A percentile compares a stretch with the other conserved stretches of the same genome.
Conservation (phyloP, 2,329 filamentous ascomycete species). For the Curvularia sp. region DNA sequence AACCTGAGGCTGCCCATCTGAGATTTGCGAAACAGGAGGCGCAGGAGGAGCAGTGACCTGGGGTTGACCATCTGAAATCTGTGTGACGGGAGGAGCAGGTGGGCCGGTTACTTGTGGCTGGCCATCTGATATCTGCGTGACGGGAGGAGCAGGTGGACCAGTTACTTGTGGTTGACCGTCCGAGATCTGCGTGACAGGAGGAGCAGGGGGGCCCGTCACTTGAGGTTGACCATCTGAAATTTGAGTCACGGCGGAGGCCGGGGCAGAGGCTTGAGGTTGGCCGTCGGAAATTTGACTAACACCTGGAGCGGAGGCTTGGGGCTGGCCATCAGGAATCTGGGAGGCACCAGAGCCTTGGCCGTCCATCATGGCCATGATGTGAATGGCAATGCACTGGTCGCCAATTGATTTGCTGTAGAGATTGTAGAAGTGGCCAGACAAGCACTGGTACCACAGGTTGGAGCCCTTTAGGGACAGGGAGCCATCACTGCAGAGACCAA, state of each 20-base stretch:
- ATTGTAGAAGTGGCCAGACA: constrained; percentile 79
- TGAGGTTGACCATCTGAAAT: constrained; percentile 43
- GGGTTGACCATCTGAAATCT: background rate
- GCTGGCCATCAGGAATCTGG: constrained; percentile 37
- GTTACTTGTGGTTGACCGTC: constrained; percentile 1
- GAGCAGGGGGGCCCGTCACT: constrained; percentile 7
- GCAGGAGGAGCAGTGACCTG: constrained; percentile 12
- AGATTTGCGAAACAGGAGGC: background rate
- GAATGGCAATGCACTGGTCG: constrained; percentile 65
- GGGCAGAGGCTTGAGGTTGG: constrained; percentile 26
- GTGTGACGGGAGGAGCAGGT: background rate
- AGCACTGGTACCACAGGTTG: constrained; percentile 76
- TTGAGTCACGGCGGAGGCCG: constrained; percentile 28
- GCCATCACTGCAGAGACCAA: constrained; percentile 72
- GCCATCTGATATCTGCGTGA: constrained; percentile 31
- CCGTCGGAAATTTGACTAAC: constrained; percentile 39
- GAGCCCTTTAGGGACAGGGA: constrained; percentile 68
- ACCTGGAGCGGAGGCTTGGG: constrained; percentile 24
- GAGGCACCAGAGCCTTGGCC: constrained; percentile 21
- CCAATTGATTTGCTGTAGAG: constrained; percentile 76
- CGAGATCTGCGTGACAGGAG: constrained; percentile 35
- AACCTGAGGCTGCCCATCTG: constrained; percentile 7
- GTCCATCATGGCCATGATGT: constrained; percentile 33
- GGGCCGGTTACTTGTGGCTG: constrained; percentile 26
- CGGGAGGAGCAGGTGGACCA: constrained; percentile 29